A percentile compares a stretch with the other conserved stretches of the same genome.
Evolutionary conservation across 441 rosid species (phyloP).

Genomic region (Pelargonium myrrhifolium): DNA sequence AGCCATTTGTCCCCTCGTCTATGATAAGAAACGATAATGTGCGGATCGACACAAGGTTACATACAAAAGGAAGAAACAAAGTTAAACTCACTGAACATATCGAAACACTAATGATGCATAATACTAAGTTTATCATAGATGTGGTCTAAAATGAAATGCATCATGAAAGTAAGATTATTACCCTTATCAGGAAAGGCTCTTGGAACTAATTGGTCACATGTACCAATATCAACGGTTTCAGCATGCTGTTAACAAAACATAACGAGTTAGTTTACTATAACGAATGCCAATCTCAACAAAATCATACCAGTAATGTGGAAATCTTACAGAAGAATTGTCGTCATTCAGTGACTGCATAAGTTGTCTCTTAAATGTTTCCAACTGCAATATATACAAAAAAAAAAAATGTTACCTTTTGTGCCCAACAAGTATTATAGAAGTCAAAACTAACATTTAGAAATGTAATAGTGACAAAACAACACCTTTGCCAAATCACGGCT

Average conservation of each 20-base stretch:
- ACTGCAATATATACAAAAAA: slow-evolving; percentile 27
- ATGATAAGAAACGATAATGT: slow-evolving; percentile 9
- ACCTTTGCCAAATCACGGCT: slow-evolving; percentile 74
- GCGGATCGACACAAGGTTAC: background rate
- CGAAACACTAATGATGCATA: slow-evolving; percentile 3
- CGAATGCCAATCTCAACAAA: background rate
- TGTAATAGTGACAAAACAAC: slow-evolving; percentile 10
- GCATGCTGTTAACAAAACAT: slow-evolving; percentile 30
- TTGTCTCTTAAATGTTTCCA: slow-evolving; percentile 86
- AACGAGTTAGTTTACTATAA: background rate
- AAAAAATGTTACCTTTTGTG: background rate
- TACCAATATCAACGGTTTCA: slow-evolving; percentile 58
- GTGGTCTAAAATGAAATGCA: background rate
- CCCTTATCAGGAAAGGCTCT: slow-evolving; percentile 57
- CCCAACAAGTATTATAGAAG: background rate
- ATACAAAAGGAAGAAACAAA: background rate
- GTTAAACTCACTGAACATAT: slow-evolving; percentile 2
- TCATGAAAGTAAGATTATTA: slow-evolving; percentile 21
- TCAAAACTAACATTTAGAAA: background rate
- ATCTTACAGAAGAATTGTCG: slow-evolving; percentile 58
- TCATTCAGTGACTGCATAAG: slow-evolving; percentile 81
- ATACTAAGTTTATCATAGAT: background rate
- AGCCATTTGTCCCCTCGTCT: slow-evolving; percentile 48
- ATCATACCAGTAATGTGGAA: slow-evolving; percentile 1
- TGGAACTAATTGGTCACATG: slow-evolving; percentile 59